Percentiles rank a stretch among this genome's conserved stretches.
Evolutionary conservation across 2,329 filamentous ascomycete species (phyloP).

Genomic region (Phialophora tarda): DNA sequence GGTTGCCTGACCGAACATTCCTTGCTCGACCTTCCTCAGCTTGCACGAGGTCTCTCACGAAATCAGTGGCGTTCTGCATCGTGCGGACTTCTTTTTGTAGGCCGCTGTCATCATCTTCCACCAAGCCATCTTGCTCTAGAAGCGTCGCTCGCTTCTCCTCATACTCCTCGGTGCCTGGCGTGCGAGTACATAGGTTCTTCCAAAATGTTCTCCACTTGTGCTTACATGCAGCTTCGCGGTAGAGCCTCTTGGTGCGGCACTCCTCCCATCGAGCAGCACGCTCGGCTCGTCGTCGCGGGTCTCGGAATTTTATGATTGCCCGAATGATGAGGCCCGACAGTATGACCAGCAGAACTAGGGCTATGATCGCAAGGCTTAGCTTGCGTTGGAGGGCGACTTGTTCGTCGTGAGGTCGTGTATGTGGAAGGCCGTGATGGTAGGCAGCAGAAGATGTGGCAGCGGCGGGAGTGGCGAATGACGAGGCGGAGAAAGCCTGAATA

Average conservation of each 20-base stretch:
- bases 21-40: conserved; percentile 45
- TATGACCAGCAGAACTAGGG: conserved; percentile 45
- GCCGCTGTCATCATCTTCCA: conserved; percentile 53
- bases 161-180: conserved; percentile 49
- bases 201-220: conserved; percentile 60
- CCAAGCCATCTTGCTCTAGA: conserved; percentile 52
- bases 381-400: conserved; percentile 18
- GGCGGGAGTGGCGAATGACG: neutral
- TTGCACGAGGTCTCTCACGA: conserved; percentile 57
- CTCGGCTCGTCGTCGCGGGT: conserved; percentile 58
- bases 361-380: conserved; percentile 44
- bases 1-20: conserved; percentile 8
- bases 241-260: conserved; percentile 57
- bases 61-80: conserved; percentile 58
- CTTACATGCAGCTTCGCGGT: conserved; percentile 59
- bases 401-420: conserved; percentile 6
- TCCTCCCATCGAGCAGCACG: conserved; percentile 61
- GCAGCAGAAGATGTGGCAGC: neutral
- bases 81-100: conserved; percentile 59
- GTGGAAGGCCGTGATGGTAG: conserved; percentile 15
- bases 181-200: conserved; percentile 46
- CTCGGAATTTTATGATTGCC: conserved; percentile 55
- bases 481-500: neutral
- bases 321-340: conserved; percentile 53
- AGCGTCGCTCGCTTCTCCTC: conserved; percentile 60